phyloP scores from a whole-genome alignment of 2,329 filamentous ascomycete genomes.

The Pseudocercospora crystallina region DNA sequence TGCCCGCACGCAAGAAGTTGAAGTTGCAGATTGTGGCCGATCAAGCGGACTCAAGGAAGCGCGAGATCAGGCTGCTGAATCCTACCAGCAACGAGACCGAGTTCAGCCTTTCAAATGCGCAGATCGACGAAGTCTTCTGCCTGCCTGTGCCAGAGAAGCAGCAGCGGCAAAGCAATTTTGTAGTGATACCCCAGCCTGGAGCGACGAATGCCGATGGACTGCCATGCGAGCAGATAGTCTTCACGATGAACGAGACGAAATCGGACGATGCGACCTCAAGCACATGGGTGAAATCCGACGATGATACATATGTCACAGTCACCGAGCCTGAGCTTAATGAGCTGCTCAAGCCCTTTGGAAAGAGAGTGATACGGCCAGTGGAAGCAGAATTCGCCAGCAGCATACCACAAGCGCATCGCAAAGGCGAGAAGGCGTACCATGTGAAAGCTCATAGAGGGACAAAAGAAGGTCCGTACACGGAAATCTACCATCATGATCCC shows the following conservation, averaged over 20 bases:
- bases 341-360: slow-evolving; percentile 47
- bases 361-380: slow-evolving; percentile 53
- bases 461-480: slow-evolving; percentile 56
- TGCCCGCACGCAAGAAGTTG: slow-evolving; percentile 65
- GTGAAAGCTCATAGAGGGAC: slow-evolving; percentile 64
- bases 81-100: slow-evolving; percentile 31
- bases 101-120: slow-evolving; percentile 49
- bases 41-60: slow-evolving; percentile 22
- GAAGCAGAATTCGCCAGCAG: slow-evolving; percentile 61
- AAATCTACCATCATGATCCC: neutral
- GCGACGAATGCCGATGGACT: slow-evolving; percentile 39
- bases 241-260: slow-evolving; percentile 57
- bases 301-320: slow-evolving; percentile 48
- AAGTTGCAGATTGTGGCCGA: slow-evolving; percentile 55
- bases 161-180: slow-evolving; percentile 63
- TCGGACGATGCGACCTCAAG: slow-evolving; percentile 39
- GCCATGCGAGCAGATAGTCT: slow-evolving; percentile 58
- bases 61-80: slow-evolving; percentile 31
- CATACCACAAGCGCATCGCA: slow-evolving; percentile 60
- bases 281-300: slow-evolving; percentile 39
- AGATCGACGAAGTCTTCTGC: slow-evolving; percentile 60
- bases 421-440: slow-evolving; percentile 63
- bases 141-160: slow-evolving; percentile 65
- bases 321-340: slow-evolving; percentile 50
- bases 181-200: slow-evolving; percentile 56